phyloP scores from a whole-genome alignment of 768 basidiomycete species.

The Coprinellus micaceus region DNA sequence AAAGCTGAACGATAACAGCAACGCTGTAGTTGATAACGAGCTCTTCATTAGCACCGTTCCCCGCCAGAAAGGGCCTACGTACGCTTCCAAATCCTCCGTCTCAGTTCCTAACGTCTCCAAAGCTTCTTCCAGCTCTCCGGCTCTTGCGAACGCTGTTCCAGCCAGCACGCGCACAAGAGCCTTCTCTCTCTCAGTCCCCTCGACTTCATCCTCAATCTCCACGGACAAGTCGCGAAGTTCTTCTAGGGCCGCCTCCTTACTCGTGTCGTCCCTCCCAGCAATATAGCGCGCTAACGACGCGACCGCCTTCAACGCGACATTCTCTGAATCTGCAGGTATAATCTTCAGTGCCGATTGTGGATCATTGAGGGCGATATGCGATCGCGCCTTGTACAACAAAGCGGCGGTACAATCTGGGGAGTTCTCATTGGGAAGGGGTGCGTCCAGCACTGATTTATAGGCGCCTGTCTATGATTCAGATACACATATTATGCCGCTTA shows the following conservation, averaged over 20 bases:
- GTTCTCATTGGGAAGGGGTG: constrained; percentile 53
- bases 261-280: constrained; percentile 37
- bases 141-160: constrained; percentile 81
- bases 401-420: constrained; percentile 63
- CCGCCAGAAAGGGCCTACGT: constrained; percentile 28
- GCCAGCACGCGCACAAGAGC: constrained; percentile 74
- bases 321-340: constrained; percentile 55
- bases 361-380: constrained; percentile 67
- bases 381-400: constrained; percentile 75
- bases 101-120: constrained; percentile 80
- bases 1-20: constrained; percentile 79
- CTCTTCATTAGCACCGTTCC: not conserved
- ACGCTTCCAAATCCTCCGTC: constrained; percentile 85
- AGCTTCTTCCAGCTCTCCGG: constrained; percentile 88
- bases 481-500: not conserved
- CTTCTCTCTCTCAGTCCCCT: constrained; percentile 64
- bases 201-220: constrained; percentile 80
- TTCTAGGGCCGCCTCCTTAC: constrained; percentile 64
- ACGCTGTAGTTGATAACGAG: constrained; percentile 54
- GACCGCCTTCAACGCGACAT: constrained; percentile 67
- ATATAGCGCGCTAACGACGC: constrained; percentile 72
- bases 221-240: constrained; percentile 81
- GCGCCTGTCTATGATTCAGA: constrained; percentile 44
- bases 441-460: constrained; percentile 56
- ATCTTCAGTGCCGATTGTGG: constrained; percentile 53